Percentiles rank a stretch among this genome's conserved stretches.
phyloP scores from a whole-genome alignment of 441 rosid species.

The Syzygium syzygioides region DNA sequence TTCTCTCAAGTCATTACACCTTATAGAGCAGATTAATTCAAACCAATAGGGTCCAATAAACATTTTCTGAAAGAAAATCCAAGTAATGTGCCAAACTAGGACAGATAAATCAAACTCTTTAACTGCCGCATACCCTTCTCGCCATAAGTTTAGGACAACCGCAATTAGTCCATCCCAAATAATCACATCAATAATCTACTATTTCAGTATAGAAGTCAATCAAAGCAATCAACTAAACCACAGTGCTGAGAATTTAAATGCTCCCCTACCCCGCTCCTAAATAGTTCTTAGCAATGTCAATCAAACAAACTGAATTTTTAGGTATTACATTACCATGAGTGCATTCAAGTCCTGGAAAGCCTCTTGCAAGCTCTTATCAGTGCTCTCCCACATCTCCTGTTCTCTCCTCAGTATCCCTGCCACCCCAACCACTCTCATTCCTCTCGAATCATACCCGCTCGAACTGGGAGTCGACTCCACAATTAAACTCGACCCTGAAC shows the following conservation, averaged over 20 bases:
- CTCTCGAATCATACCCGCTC: conserved; percentile 41
- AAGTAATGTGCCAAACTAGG: not conserved
- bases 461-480: conserved; percentile 18
- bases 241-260: not conserved
- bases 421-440: conserved; percentile 83
- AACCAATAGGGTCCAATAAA: not conserved
- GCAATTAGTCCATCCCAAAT: not conserved
- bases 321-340: conserved; percentile 21
- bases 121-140: not conserved
- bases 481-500: conserved; percentile 3
- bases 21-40: not conserved
- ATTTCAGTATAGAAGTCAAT: not conserved
- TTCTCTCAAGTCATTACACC: not conserved
- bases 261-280: not conserved
- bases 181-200: not conserved
- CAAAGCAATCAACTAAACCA: not conserved
- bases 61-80: not conserved
- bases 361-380: conserved; percentile 92
- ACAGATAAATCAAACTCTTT: not conserved
- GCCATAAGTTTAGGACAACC: not conserved
- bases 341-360: conserved; percentile 97
- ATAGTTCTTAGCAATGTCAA: not conserved
- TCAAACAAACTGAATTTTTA: not conserved
- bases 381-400: conserved; percentile 90
- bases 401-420: conserved; percentile 88